A percentile compares a stretch with the other conserved stretches of the same genome.
These are phyloP conservation scores for Andrographis paniculata DNA, from an alignment of 305 asterid species.

Conservation along the genomic window DNA sequence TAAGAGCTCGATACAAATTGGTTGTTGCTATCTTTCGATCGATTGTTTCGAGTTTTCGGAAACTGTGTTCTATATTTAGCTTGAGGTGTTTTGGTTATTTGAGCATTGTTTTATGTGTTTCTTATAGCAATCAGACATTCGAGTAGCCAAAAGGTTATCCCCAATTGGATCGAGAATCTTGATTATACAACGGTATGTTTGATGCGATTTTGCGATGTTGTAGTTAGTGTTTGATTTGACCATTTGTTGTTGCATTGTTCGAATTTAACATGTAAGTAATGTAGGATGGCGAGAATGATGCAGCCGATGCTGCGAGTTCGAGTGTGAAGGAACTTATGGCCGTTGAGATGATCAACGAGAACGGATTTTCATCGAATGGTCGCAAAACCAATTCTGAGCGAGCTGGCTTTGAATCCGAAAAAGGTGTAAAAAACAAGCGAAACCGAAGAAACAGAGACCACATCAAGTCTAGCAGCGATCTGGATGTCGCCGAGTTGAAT, in stretches of 20 bases:
- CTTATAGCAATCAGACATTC: neutral
- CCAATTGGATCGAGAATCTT: neutral
- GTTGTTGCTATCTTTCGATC: too few species aligned
- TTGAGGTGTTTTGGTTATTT: neutral
- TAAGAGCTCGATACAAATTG: slow-evolving; percentile 26
- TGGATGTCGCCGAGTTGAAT: slow-evolving; percentile 33
- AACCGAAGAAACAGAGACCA: slow-evolving; percentile 29
- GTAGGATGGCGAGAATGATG: slow-evolving; percentile 52
- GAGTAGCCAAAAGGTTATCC: neutral
- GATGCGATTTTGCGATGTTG: neutral
- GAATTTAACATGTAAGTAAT: neutral
- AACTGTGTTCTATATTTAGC: too few species aligned
- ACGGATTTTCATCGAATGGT: slow-evolving; percentile 25
- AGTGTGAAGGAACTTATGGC: slow-evolving; percentile 94
- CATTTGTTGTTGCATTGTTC: neutral
- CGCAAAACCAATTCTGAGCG: neutral
- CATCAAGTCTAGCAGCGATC: slow-evolving; percentile 32
- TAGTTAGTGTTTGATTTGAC: neutral
- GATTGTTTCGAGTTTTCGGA: too few species aligned
- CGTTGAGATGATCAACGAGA: slow-evolving; percentile 69
- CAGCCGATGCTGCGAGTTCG: slow-evolving; percentile 30
- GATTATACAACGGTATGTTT: neutral
- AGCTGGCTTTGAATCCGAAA: slow-evolving; percentile 15
- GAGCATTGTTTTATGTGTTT: too few species aligned
- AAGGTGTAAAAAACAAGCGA: slow-evolving; percentile 25